These are phyloP conservation scores for Panaeolus cyanescens DNA, from an alignment of 768 basidiomycete genomes.

Conservation along the genomic window DNA sequence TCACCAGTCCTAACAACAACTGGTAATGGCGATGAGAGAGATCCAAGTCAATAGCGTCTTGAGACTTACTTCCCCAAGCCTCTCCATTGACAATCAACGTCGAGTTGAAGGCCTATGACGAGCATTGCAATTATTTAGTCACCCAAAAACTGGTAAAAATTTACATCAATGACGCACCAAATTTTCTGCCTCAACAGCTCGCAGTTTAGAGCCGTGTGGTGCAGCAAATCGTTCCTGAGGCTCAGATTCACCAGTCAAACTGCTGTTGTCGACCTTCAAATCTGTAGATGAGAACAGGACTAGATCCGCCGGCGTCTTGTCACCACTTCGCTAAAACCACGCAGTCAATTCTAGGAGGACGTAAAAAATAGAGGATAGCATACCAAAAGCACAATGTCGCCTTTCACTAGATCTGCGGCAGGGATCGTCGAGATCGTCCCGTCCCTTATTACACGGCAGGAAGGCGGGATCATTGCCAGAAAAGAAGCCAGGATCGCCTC, in stretches of 20 bases:
- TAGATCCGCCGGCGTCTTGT: slow-evolving; percentile 73
- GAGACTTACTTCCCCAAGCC: slow-evolving; percentile 60
- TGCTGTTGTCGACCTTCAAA: slow-evolving; percentile 72
- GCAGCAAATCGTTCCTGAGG: slow-evolving; percentile 59
- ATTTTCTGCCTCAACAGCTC: slow-evolving; percentile 68
- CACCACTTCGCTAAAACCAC: slow-evolving; percentile 53
- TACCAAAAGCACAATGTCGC: slow-evolving; percentile 66
- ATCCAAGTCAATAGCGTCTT: background rate
- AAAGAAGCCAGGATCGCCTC: slow-evolving; percentile 74
- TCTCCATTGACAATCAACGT: slow-evolving; percentile 73
- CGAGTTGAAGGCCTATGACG: slow-evolving; percentile 58
- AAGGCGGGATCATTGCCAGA: slow-evolving; percentile 73
- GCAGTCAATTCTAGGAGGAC: slow-evolving; percentile 3
- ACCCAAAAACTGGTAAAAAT: background rate
- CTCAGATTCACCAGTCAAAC: slow-evolving; percentile 71
- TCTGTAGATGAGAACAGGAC: slow-evolving; percentile 61
- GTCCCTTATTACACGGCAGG: slow-evolving; percentile 64
- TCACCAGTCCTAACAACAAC: slow-evolving; percentile 71
- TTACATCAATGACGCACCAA: slow-evolving; percentile 35
- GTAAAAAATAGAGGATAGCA: slow-evolving; percentile 13
- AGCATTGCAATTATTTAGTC: slow-evolving; percentile 19
- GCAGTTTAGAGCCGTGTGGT: slow-evolving; percentile 43
- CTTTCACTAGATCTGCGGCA: slow-evolving; percentile 64
- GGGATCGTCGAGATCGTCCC: slow-evolving; percentile 55
- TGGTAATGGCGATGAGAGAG: too few species aligned